Evolutionary conservation across 257 asterid genomes (phyloP), one percentile per base, ranked within the genome.

Genomic region (Capsicum rhomboideum): DNA sequence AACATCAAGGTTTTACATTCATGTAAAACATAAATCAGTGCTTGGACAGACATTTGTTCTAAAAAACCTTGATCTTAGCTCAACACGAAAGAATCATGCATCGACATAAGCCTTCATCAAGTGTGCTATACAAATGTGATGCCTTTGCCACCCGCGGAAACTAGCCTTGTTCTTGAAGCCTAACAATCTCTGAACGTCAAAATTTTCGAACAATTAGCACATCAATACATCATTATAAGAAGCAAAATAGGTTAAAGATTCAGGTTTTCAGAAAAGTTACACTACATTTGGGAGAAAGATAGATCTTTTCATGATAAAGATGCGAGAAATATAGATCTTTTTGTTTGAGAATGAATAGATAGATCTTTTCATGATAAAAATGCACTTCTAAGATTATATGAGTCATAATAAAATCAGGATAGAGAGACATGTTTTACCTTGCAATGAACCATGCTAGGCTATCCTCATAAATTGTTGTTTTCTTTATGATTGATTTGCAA

Each of bases 401-500:
- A 58, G 31, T 8, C 2, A 6, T 12, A 23, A 26, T 61, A 61
- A 61, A 23, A 61, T 61, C 17, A 26, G 37, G 1, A 61, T 11
- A 13, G 20, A 11, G 10, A 23, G 37, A 61, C 18, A 61, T 10
- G 6, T 58, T 23, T 61, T 61, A 61, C 69, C 69, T 61, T 61
- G 69, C 37, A 26, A 23, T 23, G 37, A 61, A 26, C 0, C 20
- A 61, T 61, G 69, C 40, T 26, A 0, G 37, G 69, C 40, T 2
- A 12, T 61, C 40, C 37, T 79, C 63, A 54, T 54, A 54, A 79
- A 54, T 28, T 86, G 80, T 42, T 72, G 81, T 86, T 88, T 86
- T 88, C 92, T 75, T 86, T 89, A 84, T 84, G 86, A 68, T 54
- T 80, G 53, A 82, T 68, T 84, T 86, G 90, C 1, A 64, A 46